These are phyloP conservation scores for Alternaria triticina DNA, from an alignment of 2,329 filamentous ascomycete species.

Conservation along the genomic window DNA sequence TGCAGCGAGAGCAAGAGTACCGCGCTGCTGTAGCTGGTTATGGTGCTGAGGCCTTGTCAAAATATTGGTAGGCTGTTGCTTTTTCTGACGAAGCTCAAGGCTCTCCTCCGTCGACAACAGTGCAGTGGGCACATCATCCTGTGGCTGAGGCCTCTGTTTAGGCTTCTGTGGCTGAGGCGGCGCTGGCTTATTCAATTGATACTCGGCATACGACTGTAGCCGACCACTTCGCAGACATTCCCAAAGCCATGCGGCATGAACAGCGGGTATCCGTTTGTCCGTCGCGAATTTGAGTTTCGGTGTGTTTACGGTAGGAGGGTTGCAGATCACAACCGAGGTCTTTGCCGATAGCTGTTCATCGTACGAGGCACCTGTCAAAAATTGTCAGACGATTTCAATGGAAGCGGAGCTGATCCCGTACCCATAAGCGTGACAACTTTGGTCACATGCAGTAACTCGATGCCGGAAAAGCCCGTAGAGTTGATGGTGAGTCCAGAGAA, in stretches of 20 bases:
- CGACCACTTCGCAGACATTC: conserved; percentile 68
- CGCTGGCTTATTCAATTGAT: conserved; percentile 28
- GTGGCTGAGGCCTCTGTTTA: conserved; percentile 18
- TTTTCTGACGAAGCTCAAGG: conserved; percentile 26
- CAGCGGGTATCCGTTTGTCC: conserved; percentile 79
- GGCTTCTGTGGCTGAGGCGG: conserved; percentile 18
- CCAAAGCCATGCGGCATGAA: conserved; percentile 84
- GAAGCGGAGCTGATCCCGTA: conserved; percentile 37
- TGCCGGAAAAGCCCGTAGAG: conserved; percentile 80
- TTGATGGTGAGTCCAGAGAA: conserved; percentile 76
- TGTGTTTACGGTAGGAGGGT: conserved; percentile 61
- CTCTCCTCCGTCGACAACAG: conserved; percentile 32
- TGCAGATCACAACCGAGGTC: conserved; percentile 80
- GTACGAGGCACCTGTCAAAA: conserved; percentile 70
- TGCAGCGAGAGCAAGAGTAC: conserved; percentile 33
- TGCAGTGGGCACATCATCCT: conserved; percentile 25
- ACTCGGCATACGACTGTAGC: conserved; percentile 57
- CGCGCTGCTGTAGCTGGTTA: conserved; percentile 23
- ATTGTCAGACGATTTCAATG: conserved; percentile 18
- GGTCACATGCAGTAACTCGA: conserved; percentile 84
- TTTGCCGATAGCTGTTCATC: conserved; percentile 75
- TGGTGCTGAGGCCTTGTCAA: conserved; percentile 20
- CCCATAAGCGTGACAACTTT: conserved; percentile 77
- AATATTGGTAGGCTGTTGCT: conserved; percentile 20
- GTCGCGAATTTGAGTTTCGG: conserved; percentile 82